Base-by-base conservation (phyloP, 176 grass and related monocot species). In the Juncus effusus region DNA sequence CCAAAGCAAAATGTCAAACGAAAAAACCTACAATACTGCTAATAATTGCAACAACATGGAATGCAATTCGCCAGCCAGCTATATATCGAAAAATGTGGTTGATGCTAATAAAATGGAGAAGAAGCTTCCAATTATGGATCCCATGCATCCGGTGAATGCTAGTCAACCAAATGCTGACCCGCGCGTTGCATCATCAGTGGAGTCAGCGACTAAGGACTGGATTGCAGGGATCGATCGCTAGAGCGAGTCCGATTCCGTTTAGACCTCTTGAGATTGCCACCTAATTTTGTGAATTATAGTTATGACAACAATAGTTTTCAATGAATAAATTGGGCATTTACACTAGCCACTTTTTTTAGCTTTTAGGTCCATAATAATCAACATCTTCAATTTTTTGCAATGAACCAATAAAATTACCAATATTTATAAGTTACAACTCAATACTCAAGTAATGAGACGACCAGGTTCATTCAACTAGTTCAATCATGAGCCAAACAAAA, bases 101-200 rank as follows among this genome's bases (percentile, higher is more conserved):
- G 84, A 85, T 41, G 83, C 86, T 0, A 95, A 80, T 16, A 86
- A 51, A 7, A 90, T 16, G 38, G 73, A 61, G 2, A 84, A 70
- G 59, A 95, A 87, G 13, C 64, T 47, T 13, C 90, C 90, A 4
- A 90, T 64, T 54, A 95, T 84, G 61, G 83, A 84, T 36, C 90
- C 86, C 9, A 95, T 56, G 76, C 73, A 77, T 49, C 90, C 65
- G n/a, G 83, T 87, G 39, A 90, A 74, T 51, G 77, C 67, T 38
- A 90, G 56, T 83, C 83, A 90, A 36, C 91, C 86, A 19, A 95
- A 95, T 4, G 83, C 86, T 1, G 81, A 51, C 55, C 91, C 86
- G 1, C 83, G 86, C 9, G 69, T 84, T 62, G 47, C 80, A 7
- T 90, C 81, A 10, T 95, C 72, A 0, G 83, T 95, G 39, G 83